Conservation (phyloP, 306 rosid genomes). For the Cicer pinnatifidum region DNA sequence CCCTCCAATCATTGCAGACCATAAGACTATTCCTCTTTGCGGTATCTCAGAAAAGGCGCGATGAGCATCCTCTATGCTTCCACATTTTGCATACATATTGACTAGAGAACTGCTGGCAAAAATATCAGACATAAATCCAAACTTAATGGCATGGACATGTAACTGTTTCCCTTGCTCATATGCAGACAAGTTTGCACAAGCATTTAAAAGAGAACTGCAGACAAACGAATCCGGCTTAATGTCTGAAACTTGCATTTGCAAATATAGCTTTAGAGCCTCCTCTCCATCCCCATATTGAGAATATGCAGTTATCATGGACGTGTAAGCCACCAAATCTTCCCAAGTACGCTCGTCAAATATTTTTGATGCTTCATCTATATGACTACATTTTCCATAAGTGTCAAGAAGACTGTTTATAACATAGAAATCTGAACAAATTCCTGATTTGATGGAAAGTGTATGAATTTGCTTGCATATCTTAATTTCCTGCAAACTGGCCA, state of each 20-base stretch:
- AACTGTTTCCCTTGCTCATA: conserved; percentile 90
- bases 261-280: conserved; percentile 79
- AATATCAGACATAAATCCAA: conserved; percentile 77
- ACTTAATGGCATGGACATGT: conserved; percentile 79
- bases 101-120: conserved; percentile 92
- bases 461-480: conserved; percentile 70
- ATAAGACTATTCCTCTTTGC: conserved; percentile 77
- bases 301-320: conserved; percentile 88
- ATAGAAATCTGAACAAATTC: conserved; percentile 66
- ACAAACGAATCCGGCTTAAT: conserved; percentile 72
- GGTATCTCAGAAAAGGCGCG: conserved; percentile 78
- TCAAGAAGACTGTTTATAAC: conserved; percentile 88
- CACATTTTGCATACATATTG: conserved; percentile 94
- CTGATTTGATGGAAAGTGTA: conserved; percentile 70
- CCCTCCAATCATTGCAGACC: conserved; percentile 99
- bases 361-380: conserved; percentile 61
- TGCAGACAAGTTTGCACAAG: conserved; percentile 83
- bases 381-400: conserved; percentile 73
- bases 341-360: conserved; percentile 65
- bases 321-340: conserved; percentile 88
- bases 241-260: conserved; percentile 62
- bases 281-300: conserved; percentile 82
- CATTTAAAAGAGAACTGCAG: conserved; percentile 89
- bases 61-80: conserved; percentile 78
- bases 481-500: conserved; percentile 63